These are phyloP conservation scores for Ogataea hybrid DNA, from an alignment of 1,139 yeast species.

Conservation along the genomic window DNA sequence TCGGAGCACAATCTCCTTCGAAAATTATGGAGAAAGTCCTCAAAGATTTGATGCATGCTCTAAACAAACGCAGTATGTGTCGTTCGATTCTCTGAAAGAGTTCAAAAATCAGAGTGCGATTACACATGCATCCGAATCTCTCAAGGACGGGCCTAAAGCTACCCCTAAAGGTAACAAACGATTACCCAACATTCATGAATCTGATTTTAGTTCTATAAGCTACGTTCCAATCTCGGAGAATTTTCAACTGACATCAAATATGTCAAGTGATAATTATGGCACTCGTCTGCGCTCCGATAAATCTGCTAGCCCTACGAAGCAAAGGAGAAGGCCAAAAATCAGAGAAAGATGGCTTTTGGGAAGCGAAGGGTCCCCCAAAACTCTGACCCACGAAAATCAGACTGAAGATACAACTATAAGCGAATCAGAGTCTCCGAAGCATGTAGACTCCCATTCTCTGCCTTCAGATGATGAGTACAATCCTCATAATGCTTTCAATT, in stretches of 20 bases:
- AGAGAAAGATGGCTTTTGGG: too few relatives aligned
- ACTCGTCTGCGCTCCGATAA: too few relatives aligned
- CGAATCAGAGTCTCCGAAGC: not conserved
- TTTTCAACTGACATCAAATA: not conserved
- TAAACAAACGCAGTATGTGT: not conserved
- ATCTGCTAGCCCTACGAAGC: too few relatives aligned
- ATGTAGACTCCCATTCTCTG: not conserved
- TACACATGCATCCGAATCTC: not conserved
- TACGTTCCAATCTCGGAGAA: not conserved
- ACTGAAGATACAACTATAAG: too few relatives aligned
- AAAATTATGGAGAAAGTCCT: too few relatives aligned
- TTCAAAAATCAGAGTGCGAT: not conserved
- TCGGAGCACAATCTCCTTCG: too few relatives aligned
- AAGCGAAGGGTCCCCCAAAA: too few relatives aligned
- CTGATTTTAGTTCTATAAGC: too few relatives aligned
- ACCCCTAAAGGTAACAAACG: not conserved
- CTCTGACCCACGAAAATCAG: too few relatives aligned
- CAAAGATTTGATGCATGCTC: too few relatives aligned
- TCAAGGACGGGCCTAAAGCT: not conserved
- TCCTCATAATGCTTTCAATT: constrained; percentile 30
- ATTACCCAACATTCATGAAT: not conserved
- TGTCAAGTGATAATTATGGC: too few relatives aligned
- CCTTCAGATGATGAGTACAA: constrained; percentile 31
- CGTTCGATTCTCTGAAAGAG: not conserved
- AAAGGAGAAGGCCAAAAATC: too few relatives aligned